Evolutionary conservation across 2,329 filamentous ascomycete genomes (phyloP).

Genomic region (Rutstroemia sydowiana): DNA sequence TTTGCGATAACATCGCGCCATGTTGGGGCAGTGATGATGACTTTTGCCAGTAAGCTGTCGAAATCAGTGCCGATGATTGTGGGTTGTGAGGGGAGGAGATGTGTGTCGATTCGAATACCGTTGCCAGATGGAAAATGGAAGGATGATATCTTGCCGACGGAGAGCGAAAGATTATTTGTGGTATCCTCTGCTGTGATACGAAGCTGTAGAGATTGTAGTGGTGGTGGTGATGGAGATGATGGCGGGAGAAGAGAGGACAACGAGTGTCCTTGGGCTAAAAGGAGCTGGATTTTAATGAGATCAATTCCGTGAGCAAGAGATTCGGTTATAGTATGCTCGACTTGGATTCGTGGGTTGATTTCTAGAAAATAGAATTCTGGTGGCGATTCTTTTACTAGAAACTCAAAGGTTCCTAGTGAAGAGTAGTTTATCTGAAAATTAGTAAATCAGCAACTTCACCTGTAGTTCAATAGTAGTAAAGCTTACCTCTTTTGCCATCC

Average conservation of each 20-base stretch:
- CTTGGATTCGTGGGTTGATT: conserved; percentile 27
- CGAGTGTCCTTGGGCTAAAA: conserved; percentile 29
- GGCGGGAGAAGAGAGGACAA: conserved; percentile 30
- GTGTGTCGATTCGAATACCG: conserved; percentile 41
- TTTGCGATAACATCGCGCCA: conserved; percentile 48
- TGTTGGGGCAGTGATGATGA: conserved; percentile 38
- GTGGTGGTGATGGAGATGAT: conserved; percentile 24
- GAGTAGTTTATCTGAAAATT: conserved; percentile 41
- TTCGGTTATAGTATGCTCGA: conserved; percentile 29
- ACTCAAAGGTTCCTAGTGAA: conserved; percentile 58
- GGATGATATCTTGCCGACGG: conserved; percentile 50
- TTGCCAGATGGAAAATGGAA: conserved; percentile 50
- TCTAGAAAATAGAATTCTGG: conserved; percentile 35
- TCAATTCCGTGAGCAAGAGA: conserved; percentile 33
- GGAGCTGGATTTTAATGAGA: conserved; percentile 31
- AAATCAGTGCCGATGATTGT: conserved; percentile 40
- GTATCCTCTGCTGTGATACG: conserved; percentile 38
- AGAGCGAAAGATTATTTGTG: conserved; percentile 43
- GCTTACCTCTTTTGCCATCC: conserved; percentile 42
- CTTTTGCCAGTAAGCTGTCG: conserved; percentile 41
- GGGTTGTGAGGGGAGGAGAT: conserved; percentile 28
- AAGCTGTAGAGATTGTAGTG: conserved; percentile 36
- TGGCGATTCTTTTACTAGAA: conserved; percentile 45
- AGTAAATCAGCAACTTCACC: not conserved
- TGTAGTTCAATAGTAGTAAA: not conserved